These are phyloP conservation scores for Neurospora tetraspora DNA, from an alignment of 495 filamentous ascomycete species.

Conservation along the genomic window DNA sequence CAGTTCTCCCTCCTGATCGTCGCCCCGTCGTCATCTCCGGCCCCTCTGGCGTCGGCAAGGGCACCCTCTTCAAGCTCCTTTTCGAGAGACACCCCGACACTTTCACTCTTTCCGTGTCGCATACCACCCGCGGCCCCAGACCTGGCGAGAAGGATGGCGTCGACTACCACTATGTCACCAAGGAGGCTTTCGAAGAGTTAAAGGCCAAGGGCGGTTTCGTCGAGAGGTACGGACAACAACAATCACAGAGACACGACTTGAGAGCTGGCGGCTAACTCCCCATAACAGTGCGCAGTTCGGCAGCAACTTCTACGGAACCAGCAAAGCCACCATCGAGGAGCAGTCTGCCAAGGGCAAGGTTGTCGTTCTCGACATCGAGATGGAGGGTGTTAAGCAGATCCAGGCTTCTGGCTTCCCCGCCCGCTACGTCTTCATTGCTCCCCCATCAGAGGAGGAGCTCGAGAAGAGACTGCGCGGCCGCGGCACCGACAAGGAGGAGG, in stretches of 20 bases:
- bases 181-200: slow-evolving; percentile 58
- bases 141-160: slow-evolving; percentile 63
- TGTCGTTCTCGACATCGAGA: slow-evolving; percentile 82
- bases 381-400: slow-evolving; percentile 98
- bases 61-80: slow-evolving; percentile 70
- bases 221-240: slow-evolving; percentile 35
- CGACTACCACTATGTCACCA: slow-evolving; percentile 73
- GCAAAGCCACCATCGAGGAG: slow-evolving; percentile 62
- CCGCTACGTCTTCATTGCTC: slow-evolving; percentile 77
- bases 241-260: not conserved
- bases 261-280: not conserved
- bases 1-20: slow-evolving; percentile 25
- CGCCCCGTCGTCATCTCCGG: slow-evolving; percentile 80
- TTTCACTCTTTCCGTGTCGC: slow-evolving; percentile 76
- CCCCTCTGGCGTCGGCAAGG: slow-evolving; percentile 80
- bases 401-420: slow-evolving; percentile 64
- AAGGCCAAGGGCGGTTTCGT: slow-evolving; percentile 68
- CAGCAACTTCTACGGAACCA: slow-evolving; percentile 84
- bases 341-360: slow-evolving; percentile 56
- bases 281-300: slow-evolving; percentile 63
- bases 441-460: slow-evolving; percentile 64
- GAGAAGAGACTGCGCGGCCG: slow-evolving; percentile 71
- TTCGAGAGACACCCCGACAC: slow-evolving; percentile 53
- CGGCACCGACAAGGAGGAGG: slow-evolving; percentile 74
- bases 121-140: slow-evolving; percentile 75